Base-by-base conservation (phyloP, 2,329 filamentous ascomycete genomes). In the Alternaria ethzedia region DNA sequence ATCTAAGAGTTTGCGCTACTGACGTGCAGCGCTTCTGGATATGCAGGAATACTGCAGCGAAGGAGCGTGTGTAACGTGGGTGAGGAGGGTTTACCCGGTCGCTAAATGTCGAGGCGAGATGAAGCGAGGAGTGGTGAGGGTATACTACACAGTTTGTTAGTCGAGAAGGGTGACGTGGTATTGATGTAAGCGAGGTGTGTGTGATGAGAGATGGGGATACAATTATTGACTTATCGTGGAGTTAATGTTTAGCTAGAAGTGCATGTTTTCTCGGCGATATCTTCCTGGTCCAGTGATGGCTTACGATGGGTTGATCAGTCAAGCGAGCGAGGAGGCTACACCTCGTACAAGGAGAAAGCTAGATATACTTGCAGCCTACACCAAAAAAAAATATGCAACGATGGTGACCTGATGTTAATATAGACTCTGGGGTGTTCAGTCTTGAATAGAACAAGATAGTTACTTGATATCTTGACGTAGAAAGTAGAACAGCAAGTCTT, bases 1-100 rank as follows among this genome's bases (percentile, higher is more conserved):
- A 26, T 5, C 15, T 50, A 13, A 20, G 9, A 5, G n/a, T 17
- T 21, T 50, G 17, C 17, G 26, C 47, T 51, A 51, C 17, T 15
- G 47, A 50, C 10, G 47, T 50, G 26, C 26, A 50, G 47, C n/a
- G 47, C 47, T 28, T 49, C 25, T 41, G 36, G n/a, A n/a, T 6
- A 30, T 7, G 30, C 12, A 32, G 30, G 6, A 32, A 36, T 36
- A 1, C 32, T 36, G 32, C 32, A 36, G 15, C 32, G 32, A 36
- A 36, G 32, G 32, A 36, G 15, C 32, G 15, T 36, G 32, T 36
- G 32, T 36, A n/a, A 36, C 32, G 15, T 36, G 15, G 32, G 15
- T 9, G 2, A 2, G 36, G 36, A 41, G 15, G 36, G 36, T 41
- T 41, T 41, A 41, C n/a, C 36, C 36, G 36, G 36, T 17, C 15